Conservation (phyloP, 2,329 filamentous ascomycete species). For the Diaporthe amygdali region DNA sequence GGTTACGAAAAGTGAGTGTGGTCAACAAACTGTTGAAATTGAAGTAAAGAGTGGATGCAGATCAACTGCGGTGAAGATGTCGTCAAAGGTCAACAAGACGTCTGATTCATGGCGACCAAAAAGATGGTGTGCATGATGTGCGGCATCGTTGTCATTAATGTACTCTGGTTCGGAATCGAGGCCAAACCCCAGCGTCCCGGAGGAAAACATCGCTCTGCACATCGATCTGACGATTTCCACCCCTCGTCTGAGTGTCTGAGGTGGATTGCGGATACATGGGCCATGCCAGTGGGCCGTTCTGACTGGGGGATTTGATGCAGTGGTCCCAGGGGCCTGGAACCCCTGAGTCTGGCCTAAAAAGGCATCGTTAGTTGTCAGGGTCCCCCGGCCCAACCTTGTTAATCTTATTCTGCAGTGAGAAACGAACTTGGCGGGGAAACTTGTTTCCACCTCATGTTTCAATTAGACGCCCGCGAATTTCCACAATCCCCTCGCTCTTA, state of each 20-base stretch:
- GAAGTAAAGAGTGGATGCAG: conserved; percentile 24
- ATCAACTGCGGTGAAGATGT: conserved; percentile 22
- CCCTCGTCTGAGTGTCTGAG: not conserved
- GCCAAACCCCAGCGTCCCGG: not conserved
- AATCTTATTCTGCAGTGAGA: not conserved
- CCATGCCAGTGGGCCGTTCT: not conserved
- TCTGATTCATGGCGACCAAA: not conserved
- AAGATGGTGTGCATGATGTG: not conserved
- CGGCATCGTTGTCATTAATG: not conserved
- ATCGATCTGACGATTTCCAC: conserved; percentile 15
- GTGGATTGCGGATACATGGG: conserved; percentile 16
- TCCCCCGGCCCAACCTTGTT: conserved; percentile 4
- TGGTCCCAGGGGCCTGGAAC: conserved; percentile 13
- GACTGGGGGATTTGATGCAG: not conserved
- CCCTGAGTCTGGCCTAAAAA: conserved; percentile 9
- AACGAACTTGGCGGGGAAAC: conserved; percentile 15
- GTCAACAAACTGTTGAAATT: conserved; percentile 16
- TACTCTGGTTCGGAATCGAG: not conserved
- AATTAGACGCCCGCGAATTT: conserved; percentile 16
- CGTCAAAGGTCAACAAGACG: conserved; percentile 5
- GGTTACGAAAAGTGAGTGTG: conserved; percentile 18
- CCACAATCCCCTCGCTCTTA: not conserved
- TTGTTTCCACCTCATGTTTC: conserved; percentile 19
- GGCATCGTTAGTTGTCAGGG: not conserved
- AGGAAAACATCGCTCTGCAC: not conserved